Base-by-base conservation (phyloP, 805 yeast genomes). In the Isabelozyma heimii region DNA sequence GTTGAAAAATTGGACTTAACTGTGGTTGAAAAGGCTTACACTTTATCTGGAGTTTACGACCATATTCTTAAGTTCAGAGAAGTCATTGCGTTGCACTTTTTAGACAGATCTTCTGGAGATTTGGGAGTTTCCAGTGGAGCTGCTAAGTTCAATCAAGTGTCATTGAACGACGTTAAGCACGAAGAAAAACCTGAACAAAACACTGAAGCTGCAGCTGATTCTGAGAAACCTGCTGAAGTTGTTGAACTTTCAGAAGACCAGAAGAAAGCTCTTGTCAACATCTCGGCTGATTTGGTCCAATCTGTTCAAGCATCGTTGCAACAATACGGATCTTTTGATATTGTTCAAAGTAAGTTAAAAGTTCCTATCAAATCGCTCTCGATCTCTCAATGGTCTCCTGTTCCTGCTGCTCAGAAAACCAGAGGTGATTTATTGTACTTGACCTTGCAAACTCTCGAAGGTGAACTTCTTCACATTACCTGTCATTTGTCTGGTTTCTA, bases 381-480 rank as follows among this genome's bases (percentile, higher is more conserved):
- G 46, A 64, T 90, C 44, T 88, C 97, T 12, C 80, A 82, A 47
- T 92, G 97, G 94, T 85, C 88, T 54, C 97, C 97, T 4, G 90
- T 90, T 12, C 85, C 92, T 28, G 73, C 85, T 14, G 69, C 74
- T 45, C 81, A 79, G 62, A 79, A 73, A 56, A 55, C 76, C 43
- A 79, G 77, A 62, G 98, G 98, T 24, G 96, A 91, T 61, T 73
- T 91, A 57, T 73, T 87, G 49, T 92, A 92, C 66, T 73, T 94
- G 59, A 81, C 81, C 48, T 75, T 83, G 40, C 85, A 82, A 58
- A 88, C 97, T 43, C 72, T 88, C 54, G 98, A 94, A 68, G 86
- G 86, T 57, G 95, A 89, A 62, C 79, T 80, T 27, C 81, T 78
- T 66, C 87, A 89, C 58, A 80, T 92, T 57, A 90, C 97, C 7